Conservation (phyloP, 2,329 filamentous ascomycete species). For the Aspergillus viridinutans region DNA sequence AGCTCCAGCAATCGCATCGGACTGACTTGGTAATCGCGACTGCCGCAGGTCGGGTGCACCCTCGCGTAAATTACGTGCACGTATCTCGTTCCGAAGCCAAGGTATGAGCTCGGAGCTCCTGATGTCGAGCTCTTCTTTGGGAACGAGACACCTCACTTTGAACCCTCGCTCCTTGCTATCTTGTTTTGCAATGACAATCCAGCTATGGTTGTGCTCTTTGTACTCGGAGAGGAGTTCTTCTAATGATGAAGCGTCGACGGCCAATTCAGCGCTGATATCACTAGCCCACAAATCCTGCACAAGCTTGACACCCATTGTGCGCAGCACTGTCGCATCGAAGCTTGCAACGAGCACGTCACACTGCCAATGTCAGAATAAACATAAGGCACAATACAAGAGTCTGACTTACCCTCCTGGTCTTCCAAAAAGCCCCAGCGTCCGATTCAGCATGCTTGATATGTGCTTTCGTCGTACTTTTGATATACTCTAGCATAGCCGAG, state of each 20-base stretch:
- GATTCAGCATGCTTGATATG: conserved; percentile 69
- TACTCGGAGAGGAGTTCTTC: conserved; percentile 67
- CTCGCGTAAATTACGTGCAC: conserved; percentile 67
- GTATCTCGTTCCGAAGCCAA: conserved; percentile 77
- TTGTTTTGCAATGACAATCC: conserved; percentile 83
- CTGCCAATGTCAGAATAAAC: conserved; percentile 33
- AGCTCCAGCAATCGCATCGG: conserved; percentile 29
- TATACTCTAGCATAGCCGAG: conserved; percentile 53
- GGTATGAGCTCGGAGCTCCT: conserved; percentile 66
- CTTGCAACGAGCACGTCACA: conserved; percentile 89
- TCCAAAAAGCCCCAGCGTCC: conserved; percentile 58
- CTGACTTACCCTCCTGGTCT: conserved; percentile 56
- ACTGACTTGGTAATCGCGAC: conserved; percentile 38
- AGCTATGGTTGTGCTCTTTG: conserved; percentile 75
- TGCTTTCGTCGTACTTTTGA: conserved; percentile 44
- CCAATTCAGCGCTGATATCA: conserved; percentile 83
- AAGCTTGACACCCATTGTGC: conserved; percentile 71
- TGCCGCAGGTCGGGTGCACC: conserved; percentile 40
- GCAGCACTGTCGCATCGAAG: conserved; percentile 72
- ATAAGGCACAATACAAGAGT: not conserved
- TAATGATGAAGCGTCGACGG: conserved; percentile 69
- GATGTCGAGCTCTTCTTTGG: conserved; percentile 79
- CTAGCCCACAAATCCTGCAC: conserved; percentile 75
- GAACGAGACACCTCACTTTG: conserved; percentile 73
- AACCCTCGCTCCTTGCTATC: conserved; percentile 54